Evolutionary conservation across 2,329 filamentous ascomycete genomes (phyloP), one percentile per base, ranked within the genome.

Genomic region (Fusarium udum): DNA sequence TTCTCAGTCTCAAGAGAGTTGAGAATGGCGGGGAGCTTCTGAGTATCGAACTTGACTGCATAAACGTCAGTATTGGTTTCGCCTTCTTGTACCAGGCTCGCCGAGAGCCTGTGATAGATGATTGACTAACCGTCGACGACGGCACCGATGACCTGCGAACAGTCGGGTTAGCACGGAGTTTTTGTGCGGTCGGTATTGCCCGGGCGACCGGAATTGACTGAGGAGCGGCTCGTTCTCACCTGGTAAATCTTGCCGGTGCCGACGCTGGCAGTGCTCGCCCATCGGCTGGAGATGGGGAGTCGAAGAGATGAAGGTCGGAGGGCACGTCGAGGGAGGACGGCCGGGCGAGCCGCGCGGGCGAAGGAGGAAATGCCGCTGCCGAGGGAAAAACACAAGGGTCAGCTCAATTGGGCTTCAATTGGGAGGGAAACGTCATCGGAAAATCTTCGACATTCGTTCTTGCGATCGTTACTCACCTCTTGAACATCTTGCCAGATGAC

Each of bases 1-100:
- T 98, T 98, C 79, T 91, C 86, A 81, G 94, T 97, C 86, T 92
- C 91, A 82, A 99, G 90, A 84, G 96, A 96, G 88, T 99, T 98
- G 84, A 98, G 92, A 91, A 99, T 99, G 79, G 95, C 87, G 80
- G 96, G 96, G 78, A 99, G 93, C 88, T 95, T 93, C 77, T 95
- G 93, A 79, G 88, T 90, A 83, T 97, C 94, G 89, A 98, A 98
- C 90, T 98, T 98, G 86, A 98, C 95, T 97, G 84, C 79, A 81
- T 76, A 69, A 64, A 66, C 62, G 69, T 82, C 73, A 82, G 81
- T 52, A 67, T 61, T 20, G n/a, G 7, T 24, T 55, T 46, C 32
- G 46, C 42, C 42, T 6, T 51, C 15, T 63, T 20, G 52, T 51
- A 28, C 31, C 32, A 69, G 69, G 51, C 71, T 69, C 62, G 24